Conservation (phyloP, 306 rosid species). For the Cicer pinnatifidum region DNA sequence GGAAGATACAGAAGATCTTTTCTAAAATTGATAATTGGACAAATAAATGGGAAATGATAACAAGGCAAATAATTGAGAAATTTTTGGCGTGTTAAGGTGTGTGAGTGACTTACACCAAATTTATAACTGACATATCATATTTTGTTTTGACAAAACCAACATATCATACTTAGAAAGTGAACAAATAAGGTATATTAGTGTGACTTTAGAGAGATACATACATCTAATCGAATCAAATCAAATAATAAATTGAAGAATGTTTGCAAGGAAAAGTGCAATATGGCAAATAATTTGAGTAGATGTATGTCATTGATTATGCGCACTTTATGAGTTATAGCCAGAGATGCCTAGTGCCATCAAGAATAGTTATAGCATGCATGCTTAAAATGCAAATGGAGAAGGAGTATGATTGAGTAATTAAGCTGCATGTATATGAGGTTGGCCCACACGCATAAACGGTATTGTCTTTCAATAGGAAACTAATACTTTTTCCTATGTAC, state of each 20-base stretch:
- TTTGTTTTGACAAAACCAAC: not conserved
- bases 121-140: not conserved
- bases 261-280: not conserved
- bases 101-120: not conserved
- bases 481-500: no score
- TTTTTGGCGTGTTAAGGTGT: not conserved
- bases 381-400: not conserved
- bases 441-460: not conserved
- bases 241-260: not conserved
- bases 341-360: not conserved
- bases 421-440: constrained; percentile 5
- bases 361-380: not conserved
- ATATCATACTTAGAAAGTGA: not conserved
- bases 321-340: not conserved
- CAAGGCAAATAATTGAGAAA: constrained; percentile 5
- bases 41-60: not conserved
- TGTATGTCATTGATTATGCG: not conserved
- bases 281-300: not conserved
- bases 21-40: not conserved
- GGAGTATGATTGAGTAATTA: constrained; percentile 1
- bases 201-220: not conserved
- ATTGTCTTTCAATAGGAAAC: no score
- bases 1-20: not conserved
- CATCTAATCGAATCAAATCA: not conserved
- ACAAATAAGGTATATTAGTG: not conserved